These are phyloP conservation scores for Arachis stenosperma DNA, from an alignment of 306 rosid species.

Conservation along the genomic window DNA sequence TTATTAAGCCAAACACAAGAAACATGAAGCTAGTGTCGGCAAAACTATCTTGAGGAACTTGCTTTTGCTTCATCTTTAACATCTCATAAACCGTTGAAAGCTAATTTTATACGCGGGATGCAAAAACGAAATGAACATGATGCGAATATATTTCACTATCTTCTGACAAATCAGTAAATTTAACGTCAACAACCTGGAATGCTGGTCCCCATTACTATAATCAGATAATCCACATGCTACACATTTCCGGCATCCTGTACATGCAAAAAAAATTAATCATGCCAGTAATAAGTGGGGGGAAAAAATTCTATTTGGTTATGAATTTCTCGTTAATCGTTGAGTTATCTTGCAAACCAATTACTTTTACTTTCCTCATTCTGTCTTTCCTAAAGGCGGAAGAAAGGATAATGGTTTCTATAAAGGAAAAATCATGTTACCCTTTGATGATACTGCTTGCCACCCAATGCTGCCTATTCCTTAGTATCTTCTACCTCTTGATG, in stretches of 20 bases:
- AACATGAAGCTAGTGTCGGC: neutral
- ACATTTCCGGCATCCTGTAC: conserved; percentile 25
- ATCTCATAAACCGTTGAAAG: neutral
- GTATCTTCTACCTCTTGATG: conserved; percentile 54
- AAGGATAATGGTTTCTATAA: neutral
- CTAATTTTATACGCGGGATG: neutral
- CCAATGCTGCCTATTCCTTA: conserved; percentile 32
- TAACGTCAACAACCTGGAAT: conserved; percentile 2
- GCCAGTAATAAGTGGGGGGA: too few species aligned
- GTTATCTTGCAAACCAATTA: neutral
- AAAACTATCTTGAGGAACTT: neutral
- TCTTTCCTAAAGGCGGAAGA: neutral
- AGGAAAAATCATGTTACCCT: neutral
- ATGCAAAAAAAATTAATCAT: conserved; percentile 17
- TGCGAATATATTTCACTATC: conserved; percentile 1
- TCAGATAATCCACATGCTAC: conserved; percentile 14
- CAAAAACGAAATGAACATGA: too few species aligned
- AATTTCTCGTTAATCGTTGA: neutral
- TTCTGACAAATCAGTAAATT: conserved; percentile 27
- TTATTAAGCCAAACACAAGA: neutral
- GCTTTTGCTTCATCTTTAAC: neutral
- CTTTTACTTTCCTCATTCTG: neutral
- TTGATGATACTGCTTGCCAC: neutral
- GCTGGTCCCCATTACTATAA: conserved; percentile 5
- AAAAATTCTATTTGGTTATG: neutral